Base-by-base conservation (phyloP, 768 basidiomycete species). In the Chlorophyllum brunneum region DNA sequence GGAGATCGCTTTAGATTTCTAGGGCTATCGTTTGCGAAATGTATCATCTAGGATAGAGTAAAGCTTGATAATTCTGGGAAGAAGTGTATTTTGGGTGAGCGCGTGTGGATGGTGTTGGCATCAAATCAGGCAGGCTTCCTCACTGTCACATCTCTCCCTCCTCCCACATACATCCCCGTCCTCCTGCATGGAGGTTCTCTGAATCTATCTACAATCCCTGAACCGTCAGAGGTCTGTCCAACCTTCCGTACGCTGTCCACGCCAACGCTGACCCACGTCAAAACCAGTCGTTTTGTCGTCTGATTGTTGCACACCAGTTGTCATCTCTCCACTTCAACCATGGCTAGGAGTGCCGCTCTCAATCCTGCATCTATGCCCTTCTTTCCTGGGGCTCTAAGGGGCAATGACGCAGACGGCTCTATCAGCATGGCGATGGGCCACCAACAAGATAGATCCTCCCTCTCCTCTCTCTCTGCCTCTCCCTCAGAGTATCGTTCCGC, bases 331-430 rank as follows among this genome's bases (percentile, higher is more conserved):
- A 57, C 57, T 59, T 54, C 58, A 64, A 71, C 69, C 64, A 87
- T 89, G 84, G 83, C 86, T 56, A 83, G 81, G 77, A 87, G 82
- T 61, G 84, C 80, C 62, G 77, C 86, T 54, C 73, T 91, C 61
- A 90, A 91, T 68, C 88, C 89, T 58, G 77, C 87, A 56, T 92
- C 88, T 54, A 83, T 83, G 65, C 89, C 89, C 45, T 92, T 92
- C 78, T 89, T 89, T 66, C 89, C 89, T 56, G 86, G 85, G 49
- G 78, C 74, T 61, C 64, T 80, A 59, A 81, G 82, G 57, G 63
- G 73, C 58, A 71, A 63, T 60, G 83, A 83, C 51, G 82, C 85
- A 54, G 83, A 84, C 48, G 71, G 69, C 42, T 63, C 66, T 43
- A 67, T 64, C 60, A 70, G 70, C 54, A 65, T 78, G 38, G 69